Evolutionary conservation across 2,329 filamentous ascomycete genomes (phyloP).

Genomic region (Hypoxylon sp.): DNA sequence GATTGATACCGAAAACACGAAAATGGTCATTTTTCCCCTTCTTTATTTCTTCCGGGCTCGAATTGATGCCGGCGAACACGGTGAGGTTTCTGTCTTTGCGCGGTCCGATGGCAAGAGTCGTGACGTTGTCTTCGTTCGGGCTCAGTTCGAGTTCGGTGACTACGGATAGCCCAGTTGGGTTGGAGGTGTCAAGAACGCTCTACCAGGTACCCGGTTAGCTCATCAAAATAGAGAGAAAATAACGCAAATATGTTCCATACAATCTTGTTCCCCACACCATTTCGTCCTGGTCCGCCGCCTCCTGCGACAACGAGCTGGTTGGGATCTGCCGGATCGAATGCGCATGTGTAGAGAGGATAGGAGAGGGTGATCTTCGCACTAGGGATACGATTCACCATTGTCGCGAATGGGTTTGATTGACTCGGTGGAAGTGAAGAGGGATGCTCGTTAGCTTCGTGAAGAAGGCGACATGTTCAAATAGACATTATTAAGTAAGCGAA

Average conservation of each 20-base stretch:
- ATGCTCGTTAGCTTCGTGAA: conserved; percentile 16
- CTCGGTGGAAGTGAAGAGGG: conserved; percentile 4
- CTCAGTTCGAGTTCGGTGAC: conserved; percentile 82
- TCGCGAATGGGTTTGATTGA: conserved; percentile 31
- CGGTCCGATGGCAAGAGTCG: conserved; percentile 79
- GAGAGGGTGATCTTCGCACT: conserved; percentile 75
- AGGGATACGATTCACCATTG: conserved; percentile 55
- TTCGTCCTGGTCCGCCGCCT: conserved; percentile 85
- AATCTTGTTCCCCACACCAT: conserved; percentile 89
- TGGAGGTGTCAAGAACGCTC: conserved; percentile 79
- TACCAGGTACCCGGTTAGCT: conserved; percentile 53
- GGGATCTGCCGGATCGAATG: conserved; percentile 86
- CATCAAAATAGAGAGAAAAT: conserved; percentile 21
- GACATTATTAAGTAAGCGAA: conserved; percentile 23
- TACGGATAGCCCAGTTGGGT: conserved; percentile 72
- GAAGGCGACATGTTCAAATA: conserved; percentile 34
- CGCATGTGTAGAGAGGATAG: conserved; percentile 88
- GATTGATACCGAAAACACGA: conserved; percentile 75
- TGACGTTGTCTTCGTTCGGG: conserved; percentile 89
- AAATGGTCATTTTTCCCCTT: conserved; percentile 88
- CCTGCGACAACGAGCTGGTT: conserved; percentile 84
- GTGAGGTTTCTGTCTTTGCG: conserved; percentile 68
- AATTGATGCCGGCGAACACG: conserved; percentile 86
- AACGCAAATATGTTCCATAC: conserved; percentile 61
- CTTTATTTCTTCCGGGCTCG: conserved; percentile 76